Evolutionary conservation across 192 early-diverging fungal genomes (phyloP), one percentile per base, ranked within the genome.

Genomic region (Funneliformis geosporum): DNA sequence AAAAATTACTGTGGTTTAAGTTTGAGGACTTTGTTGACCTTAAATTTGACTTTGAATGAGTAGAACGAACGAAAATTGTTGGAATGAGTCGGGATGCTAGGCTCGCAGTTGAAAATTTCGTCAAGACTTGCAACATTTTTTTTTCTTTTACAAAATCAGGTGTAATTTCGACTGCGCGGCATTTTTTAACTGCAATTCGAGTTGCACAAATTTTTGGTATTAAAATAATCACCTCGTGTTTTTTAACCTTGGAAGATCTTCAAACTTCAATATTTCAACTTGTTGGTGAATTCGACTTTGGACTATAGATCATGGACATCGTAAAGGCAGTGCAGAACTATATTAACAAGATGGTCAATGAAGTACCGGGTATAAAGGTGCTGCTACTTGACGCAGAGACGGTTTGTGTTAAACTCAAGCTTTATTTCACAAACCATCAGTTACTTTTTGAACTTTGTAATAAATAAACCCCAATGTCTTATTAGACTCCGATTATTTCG

Each of bases 291-390:
- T 33, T 33, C 2, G 33, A 33, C 33, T 33, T 33, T 2, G 33
- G 33, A 33, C 33, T 33, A 33, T 33, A 33, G 14, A 50, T 50
- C 50, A 55, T 96, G 94, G 93, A 96, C 79, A 82, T 92, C 40
- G 86, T 96, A 38, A 94, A 94, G 80, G 90, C 91, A 12, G 85
- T 91, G 12, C 94, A 98, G 88, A 89, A 88, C 81, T 99, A 99
- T 87, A 89, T 95, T 64, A 91, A 92, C 80, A 97, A 96, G 84
- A 97, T 99, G 92, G 87, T 96, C 72, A 78, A 85, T 38, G 96
- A 98, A 64, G 94, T 94, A 25, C 83, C 90, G 67, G 97, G 97
- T n/a, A 98, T 99, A 96, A 99, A 99, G 84, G 96, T 99, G 60
- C 87, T 99, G 21, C 87, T 99, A 46, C 88, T 99, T 46, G 98